Percentiles rank a stretch among this genome's conserved stretches.
These are phyloP conservation scores for Naganishia antarctica DNA, from an alignment of 768 basidiomycete species.

Conservation along the genomic window DNA sequence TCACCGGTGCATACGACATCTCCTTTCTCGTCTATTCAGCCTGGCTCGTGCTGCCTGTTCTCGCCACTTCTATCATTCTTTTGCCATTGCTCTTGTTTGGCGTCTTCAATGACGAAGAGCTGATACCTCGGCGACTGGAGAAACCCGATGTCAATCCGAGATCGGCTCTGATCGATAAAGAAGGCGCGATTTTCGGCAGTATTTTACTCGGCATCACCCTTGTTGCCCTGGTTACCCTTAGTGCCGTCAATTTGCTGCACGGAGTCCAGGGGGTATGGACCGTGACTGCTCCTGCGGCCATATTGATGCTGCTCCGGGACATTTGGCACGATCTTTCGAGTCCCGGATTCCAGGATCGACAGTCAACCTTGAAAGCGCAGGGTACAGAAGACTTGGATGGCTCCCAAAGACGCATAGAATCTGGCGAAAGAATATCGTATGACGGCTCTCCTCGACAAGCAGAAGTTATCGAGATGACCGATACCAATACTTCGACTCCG, in stretches of 20 bases:
- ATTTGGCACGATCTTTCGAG: conserved; percentile 45
- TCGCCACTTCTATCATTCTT: conserved; percentile 60
- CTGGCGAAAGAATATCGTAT: neutral
- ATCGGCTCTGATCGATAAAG: conserved; percentile 65
- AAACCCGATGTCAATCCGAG: conserved; percentile 53
- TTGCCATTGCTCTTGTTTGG: conserved; percentile 53
- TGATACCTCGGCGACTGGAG: conserved; percentile 38
- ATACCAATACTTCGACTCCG: neutral
- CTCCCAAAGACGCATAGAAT: neutral
- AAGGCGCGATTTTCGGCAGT: conserved; percentile 70
- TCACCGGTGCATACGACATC: conserved; percentile 77
- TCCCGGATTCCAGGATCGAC: neutral
- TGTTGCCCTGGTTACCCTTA: conserved; percentile 67
- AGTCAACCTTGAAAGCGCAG: conserved; percentile 5
- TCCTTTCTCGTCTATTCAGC: conserved; percentile 73
- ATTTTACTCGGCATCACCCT: conserved; percentile 64
- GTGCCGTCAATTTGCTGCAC: conserved; percentile 52
- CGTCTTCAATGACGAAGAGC: conserved; percentile 29
- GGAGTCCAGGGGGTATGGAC: conserved; percentile 48
- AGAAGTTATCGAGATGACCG: conserved; percentile 11
- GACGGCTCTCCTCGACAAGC: conserved; percentile 3
- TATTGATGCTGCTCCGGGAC: conserved; percentile 67
- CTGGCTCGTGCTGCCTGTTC: conserved; percentile 74
- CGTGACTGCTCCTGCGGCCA: conserved; percentile 75
- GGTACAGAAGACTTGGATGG: conserved; percentile 24